phyloP scores from a whole-genome alignment of 1,139 yeast genomes.

The Petasospora rhodanensis region DNA sequence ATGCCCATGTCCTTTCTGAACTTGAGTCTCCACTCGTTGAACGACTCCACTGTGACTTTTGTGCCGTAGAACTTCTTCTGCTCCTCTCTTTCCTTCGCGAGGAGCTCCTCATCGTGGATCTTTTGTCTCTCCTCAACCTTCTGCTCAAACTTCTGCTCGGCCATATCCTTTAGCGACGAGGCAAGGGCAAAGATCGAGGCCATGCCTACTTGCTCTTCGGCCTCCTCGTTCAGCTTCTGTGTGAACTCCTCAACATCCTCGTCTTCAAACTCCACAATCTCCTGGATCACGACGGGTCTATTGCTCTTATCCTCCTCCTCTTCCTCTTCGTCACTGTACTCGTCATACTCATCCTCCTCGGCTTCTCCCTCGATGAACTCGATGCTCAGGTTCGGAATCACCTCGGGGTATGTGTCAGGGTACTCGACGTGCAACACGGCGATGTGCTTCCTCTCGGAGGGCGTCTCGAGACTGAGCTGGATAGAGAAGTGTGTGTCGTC shows the following conservation, averaged over 20 bases:
- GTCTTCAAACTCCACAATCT: constrained; percentile 46
- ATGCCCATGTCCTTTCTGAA: constrained; percentile 55
- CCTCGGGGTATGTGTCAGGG: constrained; percentile 70
- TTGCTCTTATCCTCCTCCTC: constrained; percentile 25
- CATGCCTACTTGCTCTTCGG: constrained; percentile 77
- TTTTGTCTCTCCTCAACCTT: constrained; percentile 55
- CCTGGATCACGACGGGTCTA: constrained; percentile 49
- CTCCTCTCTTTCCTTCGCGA: constrained; percentile 64
- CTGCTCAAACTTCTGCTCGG: constrained; percentile 58
- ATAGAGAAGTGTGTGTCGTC: constrained; percentile 44
- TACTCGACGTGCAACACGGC: constrained; percentile 56
- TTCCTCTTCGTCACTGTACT: constrained; percentile 33
- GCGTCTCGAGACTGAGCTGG: constrained; percentile 52
- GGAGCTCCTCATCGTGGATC: constrained; percentile 51
- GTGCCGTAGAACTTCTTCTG: constrained; percentile 74
- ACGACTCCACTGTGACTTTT: constrained; percentile 71
- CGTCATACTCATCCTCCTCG: constrained; percentile 41
- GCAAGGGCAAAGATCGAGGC: constrained; percentile 81
- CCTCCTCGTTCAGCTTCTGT: constrained; percentile 49
- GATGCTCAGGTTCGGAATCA: constrained; percentile 50
- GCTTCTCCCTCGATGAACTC: constrained; percentile 39
- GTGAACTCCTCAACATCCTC: constrained; percentile 41
- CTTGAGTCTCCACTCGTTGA: constrained; percentile 59
- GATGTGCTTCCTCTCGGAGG: constrained; percentile 47
- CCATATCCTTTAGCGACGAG: constrained; percentile 72